phyloP scores from a whole-genome alignment of 179 eudicot species.

The Beta macrorhiza region DNA sequence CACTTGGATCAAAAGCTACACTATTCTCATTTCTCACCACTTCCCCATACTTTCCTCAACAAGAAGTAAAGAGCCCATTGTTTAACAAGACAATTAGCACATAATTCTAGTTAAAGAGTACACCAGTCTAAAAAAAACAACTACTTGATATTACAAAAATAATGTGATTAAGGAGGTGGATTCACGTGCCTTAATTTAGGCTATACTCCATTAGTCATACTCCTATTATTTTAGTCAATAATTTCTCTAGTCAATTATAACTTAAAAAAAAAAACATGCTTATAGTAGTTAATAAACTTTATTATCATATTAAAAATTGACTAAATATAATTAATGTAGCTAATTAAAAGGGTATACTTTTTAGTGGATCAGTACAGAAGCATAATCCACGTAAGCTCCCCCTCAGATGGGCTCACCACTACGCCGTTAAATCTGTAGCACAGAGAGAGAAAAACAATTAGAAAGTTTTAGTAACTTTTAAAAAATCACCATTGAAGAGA shows the following conservation, averaged over 20 bases:
- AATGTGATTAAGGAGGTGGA: not conserved
- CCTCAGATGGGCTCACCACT: constrained; percentile 12
- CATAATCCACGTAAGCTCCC: constrained; percentile 29
- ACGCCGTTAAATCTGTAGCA: not conserved
- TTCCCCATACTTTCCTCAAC: not conserved
- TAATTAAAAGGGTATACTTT: too few relatives aligned
- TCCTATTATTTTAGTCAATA: not conserved
- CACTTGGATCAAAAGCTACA: not conserved
- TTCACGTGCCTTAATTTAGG: constrained; percentile 12
- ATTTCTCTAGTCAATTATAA: not conserved
- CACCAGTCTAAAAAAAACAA: not conserved
- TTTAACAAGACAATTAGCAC: not conserved
- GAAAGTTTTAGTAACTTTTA: not conserved
- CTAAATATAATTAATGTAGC: not conserved
- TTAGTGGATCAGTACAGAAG: constrained; percentile 19
- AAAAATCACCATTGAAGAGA: not conserved
- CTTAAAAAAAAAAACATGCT: not conserved
- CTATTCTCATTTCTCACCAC: not conserved
- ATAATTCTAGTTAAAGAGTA: not conserved
- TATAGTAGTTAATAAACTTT: too few relatives aligned
- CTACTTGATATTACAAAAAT: not conserved
- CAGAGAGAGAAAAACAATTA: not conserved
- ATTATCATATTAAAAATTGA: not conserved
- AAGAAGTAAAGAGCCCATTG: too few relatives aligned
- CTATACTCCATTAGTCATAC: not conserved